phyloP scores from a whole-genome alignment of 441 rosid species.

The Flueggea neowawraea region DNA sequence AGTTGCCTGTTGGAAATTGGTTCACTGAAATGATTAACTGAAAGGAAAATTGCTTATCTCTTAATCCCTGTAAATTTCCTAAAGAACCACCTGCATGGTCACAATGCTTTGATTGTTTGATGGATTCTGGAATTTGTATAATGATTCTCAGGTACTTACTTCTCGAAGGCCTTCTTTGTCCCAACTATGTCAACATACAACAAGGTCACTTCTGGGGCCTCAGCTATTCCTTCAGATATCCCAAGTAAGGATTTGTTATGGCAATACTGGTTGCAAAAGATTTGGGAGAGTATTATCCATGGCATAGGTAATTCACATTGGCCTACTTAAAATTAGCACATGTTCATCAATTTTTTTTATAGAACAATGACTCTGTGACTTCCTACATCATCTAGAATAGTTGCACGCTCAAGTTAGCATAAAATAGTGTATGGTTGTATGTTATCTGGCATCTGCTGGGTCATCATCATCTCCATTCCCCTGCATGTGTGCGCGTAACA shows the following conservation, averaged over 20 bases:
- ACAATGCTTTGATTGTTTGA: not conserved
- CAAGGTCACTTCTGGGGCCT: constrained; percentile 69
- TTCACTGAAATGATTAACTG: too few species aligned
- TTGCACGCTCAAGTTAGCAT: too few species aligned
- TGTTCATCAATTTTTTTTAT: not conserved
- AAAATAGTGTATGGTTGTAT: too few species aligned
- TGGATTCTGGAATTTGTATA: constrained; percentile 10
- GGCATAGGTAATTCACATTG: constrained; percentile 45
- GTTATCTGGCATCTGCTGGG: too few species aligned
- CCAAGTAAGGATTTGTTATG: constrained; percentile 56
- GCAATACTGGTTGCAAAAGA: constrained; percentile 69
- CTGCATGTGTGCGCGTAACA: too few species aligned
- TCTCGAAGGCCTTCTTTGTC: constrained; percentile 76
- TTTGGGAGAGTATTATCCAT: constrained; percentile 71
- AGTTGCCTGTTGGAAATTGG: too few species aligned
- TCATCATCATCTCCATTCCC: too few species aligned
- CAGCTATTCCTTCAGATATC: constrained; percentile 37
- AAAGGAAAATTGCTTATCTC: too few species aligned
- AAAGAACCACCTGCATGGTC: too few species aligned
- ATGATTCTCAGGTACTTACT: constrained; percentile 53
- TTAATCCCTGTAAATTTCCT: too few species aligned
- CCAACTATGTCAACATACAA: constrained; percentile 76
- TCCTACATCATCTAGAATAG: too few species aligned
- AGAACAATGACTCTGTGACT: too few species aligned
- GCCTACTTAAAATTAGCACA: not conserved